A percentile compares a stretch with the other conserved stretches of the same genome.
phyloP scores from a whole-genome alignment of 2,329 filamentous ascomycete species.

The Geosmithia putterillii region DNA sequence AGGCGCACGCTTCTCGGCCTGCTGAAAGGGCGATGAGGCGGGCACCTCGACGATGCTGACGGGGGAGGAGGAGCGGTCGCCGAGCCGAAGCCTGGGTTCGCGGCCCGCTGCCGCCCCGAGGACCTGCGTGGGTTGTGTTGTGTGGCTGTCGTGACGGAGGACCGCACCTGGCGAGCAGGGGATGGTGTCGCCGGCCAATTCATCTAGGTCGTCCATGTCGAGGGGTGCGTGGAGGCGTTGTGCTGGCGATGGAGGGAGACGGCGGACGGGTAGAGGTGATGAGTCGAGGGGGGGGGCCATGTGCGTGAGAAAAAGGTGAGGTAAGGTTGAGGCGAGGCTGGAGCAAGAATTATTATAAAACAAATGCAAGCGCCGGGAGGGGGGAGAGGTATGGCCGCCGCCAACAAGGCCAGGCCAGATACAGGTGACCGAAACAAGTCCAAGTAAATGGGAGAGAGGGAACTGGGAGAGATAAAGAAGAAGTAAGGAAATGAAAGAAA shows the following conservation, averaged over 20 bases:
- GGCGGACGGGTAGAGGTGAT: conserved; percentile 18
- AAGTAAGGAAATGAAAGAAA: too few species aligned
- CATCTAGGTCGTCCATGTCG: conserved; percentile 26
- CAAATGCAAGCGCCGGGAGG: too few species aligned
- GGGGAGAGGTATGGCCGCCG: too few species aligned
- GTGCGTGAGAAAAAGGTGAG: too few species aligned
- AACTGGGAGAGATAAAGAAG: too few species aligned
- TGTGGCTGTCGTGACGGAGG: conserved; percentile 12
- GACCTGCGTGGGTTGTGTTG: conserved; percentile 35
- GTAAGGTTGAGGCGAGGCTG: too few species aligned
- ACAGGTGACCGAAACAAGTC: too few species aligned
- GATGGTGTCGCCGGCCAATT: conserved; percentile 31
- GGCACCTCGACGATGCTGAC: conserved; percentile 58
- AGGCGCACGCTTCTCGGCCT: conserved; percentile 13
- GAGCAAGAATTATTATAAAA: too few species aligned
- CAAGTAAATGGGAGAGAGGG: too few species aligned
- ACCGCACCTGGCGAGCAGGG: conserved; percentile 28
- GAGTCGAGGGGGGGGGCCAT: conserved; percentile 14
- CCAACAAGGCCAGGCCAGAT: too few species aligned
- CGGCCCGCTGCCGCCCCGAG: conserved; percentile 25
- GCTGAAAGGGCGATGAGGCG: conserved; percentile 69
- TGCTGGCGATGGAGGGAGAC: conserved; percentile 10
- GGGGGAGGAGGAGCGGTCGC: conserved; percentile 25
- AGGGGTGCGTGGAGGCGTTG: conserved; percentile 10
- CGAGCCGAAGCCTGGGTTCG: too few species aligned